These are phyloP conservation scores for Camelina laxa DNA, from an alignment of 345 rosid genomes.

Conservation along the genomic window DNA sequence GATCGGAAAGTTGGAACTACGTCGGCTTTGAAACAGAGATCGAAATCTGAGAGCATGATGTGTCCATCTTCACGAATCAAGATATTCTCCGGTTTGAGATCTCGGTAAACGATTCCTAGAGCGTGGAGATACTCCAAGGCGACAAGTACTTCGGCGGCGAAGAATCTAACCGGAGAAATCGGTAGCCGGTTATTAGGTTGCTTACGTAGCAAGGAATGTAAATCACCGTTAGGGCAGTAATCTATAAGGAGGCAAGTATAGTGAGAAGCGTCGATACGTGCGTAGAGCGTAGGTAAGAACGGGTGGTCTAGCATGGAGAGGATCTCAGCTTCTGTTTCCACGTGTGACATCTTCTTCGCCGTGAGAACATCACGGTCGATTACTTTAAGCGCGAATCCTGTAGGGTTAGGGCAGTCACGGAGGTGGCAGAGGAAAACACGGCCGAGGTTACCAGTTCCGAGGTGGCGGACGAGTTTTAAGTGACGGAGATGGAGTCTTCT, in stretches of 20 bases:
- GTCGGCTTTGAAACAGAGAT: conserved; percentile 65
- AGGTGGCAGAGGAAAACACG: conserved; percentile 79
- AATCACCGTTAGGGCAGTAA: conserved; percentile 90
- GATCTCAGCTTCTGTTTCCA: conserved; percentile 65
- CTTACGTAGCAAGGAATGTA: conserved; percentile 72
- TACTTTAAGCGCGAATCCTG: conserved; percentile 65
- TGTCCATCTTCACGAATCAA: conserved; percentile 81
- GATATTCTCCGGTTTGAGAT: conserved; percentile 93
- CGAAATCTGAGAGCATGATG: conserved; percentile 88
- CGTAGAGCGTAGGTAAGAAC: conserved; percentile 81
- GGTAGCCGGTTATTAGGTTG: conserved; percentile 69
- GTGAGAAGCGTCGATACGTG: conserved; percentile 72
- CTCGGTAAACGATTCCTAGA: conserved; percentile 77
- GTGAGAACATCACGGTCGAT: conserved; percentile 60
- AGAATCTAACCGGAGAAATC: conserved; percentile 64
- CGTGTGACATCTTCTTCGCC: conserved; percentile 62
- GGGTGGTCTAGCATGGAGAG: conserved; percentile 82
- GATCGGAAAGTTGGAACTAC: conserved; percentile 56
- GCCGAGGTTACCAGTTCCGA: conserved; percentile 74
- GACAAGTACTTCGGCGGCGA: conserved; percentile 74
- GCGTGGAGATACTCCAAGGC: conserved; percentile 88
- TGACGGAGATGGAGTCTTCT: conserved; percentile 64
- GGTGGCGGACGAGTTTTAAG: conserved; percentile 68
- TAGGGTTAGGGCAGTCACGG: conserved; percentile 57
- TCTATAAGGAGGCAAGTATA: conserved; percentile 84